Evolutionary conservation across 768 basidiomycete species (phyloP).

Genomic region (Panaeolus papilionaceus): DNA sequence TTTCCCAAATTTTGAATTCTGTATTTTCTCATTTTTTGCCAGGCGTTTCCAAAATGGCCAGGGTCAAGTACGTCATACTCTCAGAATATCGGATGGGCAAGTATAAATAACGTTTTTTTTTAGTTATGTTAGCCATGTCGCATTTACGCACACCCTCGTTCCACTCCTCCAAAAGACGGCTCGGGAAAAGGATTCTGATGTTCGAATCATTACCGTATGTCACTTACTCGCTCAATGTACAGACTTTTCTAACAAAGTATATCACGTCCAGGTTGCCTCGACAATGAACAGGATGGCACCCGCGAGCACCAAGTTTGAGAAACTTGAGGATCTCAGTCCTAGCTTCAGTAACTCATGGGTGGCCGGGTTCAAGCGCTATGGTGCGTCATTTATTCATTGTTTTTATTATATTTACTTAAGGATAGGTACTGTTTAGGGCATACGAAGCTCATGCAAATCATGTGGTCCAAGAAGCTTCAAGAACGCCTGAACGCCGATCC

Average conservation of each 20-base stretch:
- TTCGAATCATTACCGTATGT: constrained; percentile 24
- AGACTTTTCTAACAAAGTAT: neutral
- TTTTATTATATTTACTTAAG: neutral
- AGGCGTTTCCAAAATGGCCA: constrained; percentile 44
- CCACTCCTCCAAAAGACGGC: constrained; percentile 25
- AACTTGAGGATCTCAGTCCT: constrained; percentile 17
- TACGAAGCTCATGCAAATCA: constrained; percentile 23
- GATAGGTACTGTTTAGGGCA: constrained; percentile 1
- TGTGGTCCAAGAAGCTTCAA: constrained; percentile 19
- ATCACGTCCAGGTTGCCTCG: constrained; percentile 14
- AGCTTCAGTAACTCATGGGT: neutral
- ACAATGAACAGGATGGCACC: constrained; percentile 20
- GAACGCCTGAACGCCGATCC: constrained; percentile 12
- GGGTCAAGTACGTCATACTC: constrained; percentile 48
- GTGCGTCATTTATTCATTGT: constrained; percentile 2
- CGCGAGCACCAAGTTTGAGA: constrained; percentile 13
- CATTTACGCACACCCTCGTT: constrained; percentile 26
- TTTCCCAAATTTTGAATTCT: neutral
- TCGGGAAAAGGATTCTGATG: constrained; percentile 22
- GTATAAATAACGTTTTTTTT: neutral
- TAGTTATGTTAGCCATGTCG: constrained; percentile 24
- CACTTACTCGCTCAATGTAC: neutral
- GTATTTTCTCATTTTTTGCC: constrained; percentile 14
- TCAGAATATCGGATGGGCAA: neutral
- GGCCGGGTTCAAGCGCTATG: constrained; percentile 17